Evolutionary conservation across 164 flowering plant genomes (phyloP).

Genomic region (Platanus orientalis): DNA sequence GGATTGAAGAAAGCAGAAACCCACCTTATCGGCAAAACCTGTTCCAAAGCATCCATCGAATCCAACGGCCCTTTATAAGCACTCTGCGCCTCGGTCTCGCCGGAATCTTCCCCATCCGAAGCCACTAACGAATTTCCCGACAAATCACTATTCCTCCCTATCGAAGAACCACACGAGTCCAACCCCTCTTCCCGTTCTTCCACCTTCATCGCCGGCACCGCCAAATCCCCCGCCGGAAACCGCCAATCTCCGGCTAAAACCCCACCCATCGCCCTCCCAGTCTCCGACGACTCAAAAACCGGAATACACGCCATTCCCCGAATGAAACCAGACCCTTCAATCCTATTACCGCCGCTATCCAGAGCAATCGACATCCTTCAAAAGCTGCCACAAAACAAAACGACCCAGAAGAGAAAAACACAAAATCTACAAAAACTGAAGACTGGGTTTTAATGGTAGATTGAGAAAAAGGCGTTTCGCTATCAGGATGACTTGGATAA

Average conservation of each 20-base stretch:
- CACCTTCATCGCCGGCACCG: background rate
- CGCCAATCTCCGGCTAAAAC: conserved; percentile 2
- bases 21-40: conserved; percentile 64
- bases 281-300: conserved; percentile 19
- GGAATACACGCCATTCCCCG: conserved; percentile 20
- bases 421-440: background rate
- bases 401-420: background rate
- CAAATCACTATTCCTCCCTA: conserved; percentile 59
- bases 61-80: conserved; percentile 56
- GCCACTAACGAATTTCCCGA: conserved; percentile 18
- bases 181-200: conserved; percentile 6
- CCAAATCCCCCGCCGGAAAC: background rate
- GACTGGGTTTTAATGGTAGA: background rate
- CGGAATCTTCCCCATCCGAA: conserved; percentile 28
- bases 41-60: conserved; percentile 57
- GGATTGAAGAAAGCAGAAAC: too few relatives aligned
- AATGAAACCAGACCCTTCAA: conserved; percentile 25
- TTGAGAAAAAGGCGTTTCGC: background rate
- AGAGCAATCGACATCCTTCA: conserved; percentile 32
- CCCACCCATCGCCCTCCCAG: conserved; percentile 8
- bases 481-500: conserved; percentile 1
- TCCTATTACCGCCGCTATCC: conserved; percentile 19
- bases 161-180: conserved; percentile 43
- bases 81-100: conserved; percentile 62
- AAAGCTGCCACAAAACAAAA: background rate